Evolutionary conservation across 2,329 filamentous ascomycete species (phyloP).

Genomic region (Neurospora sp.): DNA sequence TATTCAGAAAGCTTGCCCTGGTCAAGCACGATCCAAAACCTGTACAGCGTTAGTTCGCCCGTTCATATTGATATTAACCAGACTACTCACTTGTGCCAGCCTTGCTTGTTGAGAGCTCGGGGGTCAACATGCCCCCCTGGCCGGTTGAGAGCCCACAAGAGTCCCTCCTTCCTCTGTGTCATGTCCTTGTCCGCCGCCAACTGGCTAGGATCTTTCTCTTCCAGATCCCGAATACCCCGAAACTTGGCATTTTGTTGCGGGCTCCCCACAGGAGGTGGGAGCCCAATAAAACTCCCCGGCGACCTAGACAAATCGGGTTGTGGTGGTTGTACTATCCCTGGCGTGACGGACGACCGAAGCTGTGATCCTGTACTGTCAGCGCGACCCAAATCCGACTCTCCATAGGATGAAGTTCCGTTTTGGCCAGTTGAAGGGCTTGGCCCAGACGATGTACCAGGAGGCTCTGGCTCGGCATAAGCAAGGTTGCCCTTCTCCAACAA

Average conservation of each 20-base stretch:
- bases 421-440: slow-evolving; percentile 18
- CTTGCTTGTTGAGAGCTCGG: slow-evolving; percentile 89
- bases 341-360: slow-evolving; percentile 28
- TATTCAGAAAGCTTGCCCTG: slow-evolving; percentile 96
- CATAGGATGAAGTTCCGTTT: slow-evolving; percentile 31
- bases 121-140: slow-evolving; percentile 93
- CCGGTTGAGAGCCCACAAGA: slow-evolving; percentile 88
- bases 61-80: neutral
- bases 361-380: slow-evolving; percentile 68
- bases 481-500: slow-evolving; percentile 81
- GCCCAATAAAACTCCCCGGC: slow-evolving; percentile 39
- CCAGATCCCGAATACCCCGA: slow-evolving; percentile 85
- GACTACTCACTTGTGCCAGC: slow-evolving; percentile 85
- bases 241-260: slow-evolving; percentile 55
- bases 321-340: neutral
- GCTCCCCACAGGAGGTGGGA: slow-evolving; percentile 34
- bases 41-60: slow-evolving; percentile 27
- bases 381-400: slow-evolving; percentile 61
- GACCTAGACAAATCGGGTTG: slow-evolving; percentile 42
- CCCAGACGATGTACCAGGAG: slow-evolving; percentile 26
- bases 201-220: slow-evolving; percentile 63
- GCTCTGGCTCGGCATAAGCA: slow-evolving; percentile 61
- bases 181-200: slow-evolving; percentile 45
- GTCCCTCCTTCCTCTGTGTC: slow-evolving; percentile 79
- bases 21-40: slow-evolving; percentile 97